These are phyloP conservation scores for Cercospora berteroae DNA, from an alignment of 2,329 filamentous ascomycete genomes.

Conservation along the genomic window DNA sequence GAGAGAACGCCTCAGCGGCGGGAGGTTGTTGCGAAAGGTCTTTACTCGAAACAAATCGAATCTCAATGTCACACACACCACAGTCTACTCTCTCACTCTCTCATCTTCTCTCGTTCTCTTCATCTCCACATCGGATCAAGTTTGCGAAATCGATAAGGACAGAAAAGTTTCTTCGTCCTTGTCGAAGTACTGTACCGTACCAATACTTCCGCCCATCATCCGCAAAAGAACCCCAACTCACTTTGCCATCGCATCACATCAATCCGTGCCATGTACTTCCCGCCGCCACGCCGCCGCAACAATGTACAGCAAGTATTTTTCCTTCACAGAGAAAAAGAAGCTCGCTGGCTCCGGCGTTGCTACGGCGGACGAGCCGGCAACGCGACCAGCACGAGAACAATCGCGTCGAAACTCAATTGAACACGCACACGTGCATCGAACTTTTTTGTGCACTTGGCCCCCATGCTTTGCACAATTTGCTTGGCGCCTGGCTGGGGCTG, in stretches of 20 bases:
- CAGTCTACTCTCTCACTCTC: not conserved
- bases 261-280: not conserved
- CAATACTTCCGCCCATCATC: conserved; percentile 1
- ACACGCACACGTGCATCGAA: not conserved
- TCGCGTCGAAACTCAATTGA: not conserved
- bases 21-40: not conserved
- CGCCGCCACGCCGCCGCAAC: not conserved
- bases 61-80: not conserved
- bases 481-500: not conserved
- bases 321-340: not conserved
- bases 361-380: not conserved
- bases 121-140: not conserved
- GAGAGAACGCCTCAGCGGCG: conserved; percentile 16
- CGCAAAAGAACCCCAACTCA: conserved; percentile 1
- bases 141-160: not conserved
- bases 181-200: not conserved
- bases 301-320: not conserved
- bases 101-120: not conserved
- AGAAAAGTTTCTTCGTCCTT: not conserved
- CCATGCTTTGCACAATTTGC: not conserved
- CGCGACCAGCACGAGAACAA: not conserved
- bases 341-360: not conserved
- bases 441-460: not conserved
- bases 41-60: conserved; percentile 16
- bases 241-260: not conserved